Base-by-base conservation (phyloP, 345 rosid species). In the rapeseed (Brassica napus) region DNA sequence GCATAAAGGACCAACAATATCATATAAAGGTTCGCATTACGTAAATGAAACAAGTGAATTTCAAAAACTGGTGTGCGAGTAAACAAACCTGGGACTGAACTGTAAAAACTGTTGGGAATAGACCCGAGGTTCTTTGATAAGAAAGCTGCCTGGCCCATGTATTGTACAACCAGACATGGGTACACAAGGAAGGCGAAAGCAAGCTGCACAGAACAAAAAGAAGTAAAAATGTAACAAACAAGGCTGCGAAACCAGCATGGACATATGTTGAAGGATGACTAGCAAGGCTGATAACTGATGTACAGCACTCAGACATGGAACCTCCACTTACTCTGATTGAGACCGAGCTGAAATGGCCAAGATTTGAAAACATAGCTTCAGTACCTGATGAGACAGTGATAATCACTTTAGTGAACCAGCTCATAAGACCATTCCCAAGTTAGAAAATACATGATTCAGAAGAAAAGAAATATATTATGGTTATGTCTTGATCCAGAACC, bases 91-190 rank as follows among this genome's bases (percentile, higher is more conserved):
- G 98, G 98, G 79, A 94, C 81, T 18, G 98, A 92, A 74, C 79
- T 80, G 82, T 84, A 94, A 80, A 94, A 94, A 81, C 90, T 87
- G 81, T 88, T 39, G 28, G 82, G 31, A 49, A 91, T 70, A 28
- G 83, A 84, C 1, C 16, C 18, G 18, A 82, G 85, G 83, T 92
- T 75, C 85, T 85, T 91, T 34, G 98, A 94, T 76, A 94, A 86
- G 86, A 83, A 94, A 37, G 98, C 97, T 83, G 97, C 97, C 82
- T 94, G 98, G 49, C 97, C 98, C 98, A 94, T 92, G 86, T 94
- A 94, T 82, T 94, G 98, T 71, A 92, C 86, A 76, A 92, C 97
- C 90, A 94, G 85, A 84, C 97, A 92, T 10, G 97, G 98, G 83
- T 94, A 94, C 77, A 94, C 79, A 23, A 88, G 84, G 77, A 85